Evolutionary conservation across 768 basidiomycete genomes (phyloP).

Genomic region (Boletus rubroflammeus): DNA sequence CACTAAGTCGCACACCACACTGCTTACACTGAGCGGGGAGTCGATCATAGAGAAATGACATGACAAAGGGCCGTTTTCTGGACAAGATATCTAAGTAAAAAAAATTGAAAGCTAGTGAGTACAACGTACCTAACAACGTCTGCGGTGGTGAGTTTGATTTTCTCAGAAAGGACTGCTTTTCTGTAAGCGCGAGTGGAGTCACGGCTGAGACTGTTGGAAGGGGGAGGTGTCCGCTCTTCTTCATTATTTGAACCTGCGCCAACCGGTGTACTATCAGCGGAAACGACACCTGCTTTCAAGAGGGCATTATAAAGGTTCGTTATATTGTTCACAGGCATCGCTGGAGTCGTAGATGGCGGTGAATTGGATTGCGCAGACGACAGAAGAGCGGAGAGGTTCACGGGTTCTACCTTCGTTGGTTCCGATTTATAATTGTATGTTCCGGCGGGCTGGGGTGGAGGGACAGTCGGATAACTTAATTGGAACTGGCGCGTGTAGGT

Average conservation of each 20-base stretch:
- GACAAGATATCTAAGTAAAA: slow-evolving; percentile 20
- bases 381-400: slow-evolving; percentile 31
- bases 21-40: slow-evolving; percentile 87
- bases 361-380: slow-evolving; percentile 23
- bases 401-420: slow-evolving; percentile 28
- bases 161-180: slow-evolving; percentile 53
- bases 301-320: slow-evolving; percentile 62
- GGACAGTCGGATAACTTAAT: slow-evolving; percentile 29
- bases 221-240: slow-evolving; percentile 30
- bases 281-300: slow-evolving; percentile 75
- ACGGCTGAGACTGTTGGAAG: slow-evolving; percentile 36
- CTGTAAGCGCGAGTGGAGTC: slow-evolving; percentile 58
- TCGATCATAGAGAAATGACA: slow-evolving; percentile 68
- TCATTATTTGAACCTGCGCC: slow-evolving; percentile 40
- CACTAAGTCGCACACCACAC: slow-evolving; percentile 85
- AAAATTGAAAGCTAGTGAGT: neutral
- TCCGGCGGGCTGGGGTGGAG: slow-evolving; percentile 33
- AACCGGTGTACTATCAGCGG: slow-evolving; percentile 48
- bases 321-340: slow-evolving; percentile 39
- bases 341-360: slow-evolving; percentile 21
- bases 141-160: slow-evolving; percentile 58
- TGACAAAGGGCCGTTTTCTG: slow-evolving; percentile 51
- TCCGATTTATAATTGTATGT: slow-evolving; percentile 25
- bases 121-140: slow-evolving; percentile 66
- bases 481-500: slow-evolving; percentile 28